Evolutionary conservation across 176 grass and related monocot genomes (phyloP), one percentile per base, ranked within the genome.

Genomic region (Carex kokanica): DNA sequence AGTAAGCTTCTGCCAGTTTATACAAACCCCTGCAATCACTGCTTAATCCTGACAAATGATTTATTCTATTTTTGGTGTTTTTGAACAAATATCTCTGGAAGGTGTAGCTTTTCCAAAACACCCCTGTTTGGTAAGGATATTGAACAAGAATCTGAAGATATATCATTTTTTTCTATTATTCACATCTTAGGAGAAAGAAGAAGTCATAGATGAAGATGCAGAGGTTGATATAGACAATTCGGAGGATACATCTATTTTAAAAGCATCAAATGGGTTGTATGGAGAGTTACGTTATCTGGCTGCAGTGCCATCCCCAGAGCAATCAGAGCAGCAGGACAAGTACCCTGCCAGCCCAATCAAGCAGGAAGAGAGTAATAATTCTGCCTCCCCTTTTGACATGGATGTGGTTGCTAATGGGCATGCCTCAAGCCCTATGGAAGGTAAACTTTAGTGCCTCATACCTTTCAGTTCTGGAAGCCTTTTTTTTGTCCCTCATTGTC

Each of bases 351-450:
- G 96, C 82, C 94, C 93, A 83, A 91, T 74, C 8, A 99, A 95
- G 78, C 82, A 92, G 88, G 96, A 95, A 83, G 93, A 95, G 71
- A 93, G 96, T 84, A 95, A 99, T 70, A 91, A 92, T 81, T 95
- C 96, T 67, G 91, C 86, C 71, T 99, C 96, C 4, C 96, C 89
- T 45, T 91, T 92, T 58, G 92, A 93, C 56, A 90, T 88, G 82
- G 93, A 99, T 79, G 96, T 84, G 64, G 75, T 88, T 56, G 88
- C 94, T 82, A 97, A 91, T 91, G 92, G 88, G 79, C 49, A 34
- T 43, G 40, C 80, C 62, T 82, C 80, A 41, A 82, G 80, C 60
- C 60, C 80, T 52, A 64, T 82, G 80, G 80, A 82, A 64, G 80
- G 59, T 82, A 31, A 66, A 52, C 8, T 67, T 29, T 67, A 67